Evolutionary conservation across 2,329 filamentous ascomycete genomes (phyloP), one percentile per base, ranked within the genome.

Genomic region (Nigrospora oryzae): DNA sequence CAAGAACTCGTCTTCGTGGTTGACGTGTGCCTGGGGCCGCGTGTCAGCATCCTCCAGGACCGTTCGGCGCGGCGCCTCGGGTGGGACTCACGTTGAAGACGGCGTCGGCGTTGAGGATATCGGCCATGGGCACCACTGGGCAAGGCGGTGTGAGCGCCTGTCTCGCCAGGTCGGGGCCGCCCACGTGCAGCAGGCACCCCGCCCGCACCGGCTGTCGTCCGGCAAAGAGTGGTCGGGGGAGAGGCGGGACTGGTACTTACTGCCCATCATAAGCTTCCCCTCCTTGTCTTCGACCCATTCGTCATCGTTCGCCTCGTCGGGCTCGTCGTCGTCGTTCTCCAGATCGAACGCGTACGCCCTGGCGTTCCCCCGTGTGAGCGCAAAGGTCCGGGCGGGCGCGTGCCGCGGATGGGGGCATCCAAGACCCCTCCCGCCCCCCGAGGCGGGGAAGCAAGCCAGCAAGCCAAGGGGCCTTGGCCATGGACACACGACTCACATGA

Each of bases 41-140:
- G 8, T 34, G 36, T 53, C 28, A 47, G 35, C 34, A 2, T 36
- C 11, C 2, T 5, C 15, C 14, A 5, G 34, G 34, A 4, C 4
- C 34, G 34, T 10, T 5, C 3, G 11, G 7, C 13, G 34, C 10
- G 34, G 13, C 11, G 15, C 15, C 2, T 36, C 10, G 14, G 23
- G 34, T 33, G 11, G 23, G 19, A 62, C 73, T 55, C 54, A 84
- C 85, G 53, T 95, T 95, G 63, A 93, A 93, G 51, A 89, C 81
- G 5, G 86, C 89, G 60, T 95, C 87, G 0, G 89, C 88, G 56
- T 95, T 95, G 31, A 96, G 73, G 57, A 95, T 83, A 60, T 95
- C 90, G 1, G 89, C 89, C 70, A 96, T 77, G 1, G 89, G 89
- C 0, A 95, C 85, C 87, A 95, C 40, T 42, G 33, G n/a, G 7